Conservation (phyloP, 768 basidiomycete species). For the Clathrus columnatus region DNA sequence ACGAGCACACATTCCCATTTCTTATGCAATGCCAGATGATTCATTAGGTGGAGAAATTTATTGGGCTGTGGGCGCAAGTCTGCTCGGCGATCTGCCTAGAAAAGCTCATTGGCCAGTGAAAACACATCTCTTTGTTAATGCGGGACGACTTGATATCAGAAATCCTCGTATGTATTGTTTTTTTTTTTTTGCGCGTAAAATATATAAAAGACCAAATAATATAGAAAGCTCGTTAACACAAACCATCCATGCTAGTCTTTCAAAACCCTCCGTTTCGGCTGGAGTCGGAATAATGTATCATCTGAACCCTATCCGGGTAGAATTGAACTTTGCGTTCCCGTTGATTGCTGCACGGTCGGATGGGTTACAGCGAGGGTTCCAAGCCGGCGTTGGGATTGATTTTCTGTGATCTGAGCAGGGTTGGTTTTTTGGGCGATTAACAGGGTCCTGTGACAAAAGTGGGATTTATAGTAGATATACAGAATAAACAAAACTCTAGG, state of each 20-base stretch:
- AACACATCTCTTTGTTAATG: slow-evolving; percentile 71
- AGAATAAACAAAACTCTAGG: too few relatives aligned
- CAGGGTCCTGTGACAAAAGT: too few relatives aligned
- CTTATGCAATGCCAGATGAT: slow-evolving; percentile 67
- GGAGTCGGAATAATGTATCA: slow-evolving; percentile 79
- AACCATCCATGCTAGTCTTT: slow-evolving; percentile 33
- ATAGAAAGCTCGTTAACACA: slow-evolving; percentile 23
- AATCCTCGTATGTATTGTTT: slow-evolving; percentile 39
- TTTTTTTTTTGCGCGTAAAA: not conserved
- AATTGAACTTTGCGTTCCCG: slow-evolving; percentile 83
- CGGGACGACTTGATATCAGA: slow-evolving; percentile 60
- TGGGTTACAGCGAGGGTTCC: slow-evolving; percentile 58
- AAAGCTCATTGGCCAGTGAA: slow-evolving; percentile 88
- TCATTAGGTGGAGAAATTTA: slow-evolving; percentile 76
- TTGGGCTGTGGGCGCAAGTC: slow-evolving; percentile 68
- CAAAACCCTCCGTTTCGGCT: slow-evolving; percentile 62
- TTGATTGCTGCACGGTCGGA: slow-evolving; percentile 62
- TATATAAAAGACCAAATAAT: slow-evolving; percentile 14
- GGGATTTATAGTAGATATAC: too few relatives aligned
- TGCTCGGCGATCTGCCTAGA: slow-evolving; percentile 64
- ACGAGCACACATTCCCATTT: not conserved
- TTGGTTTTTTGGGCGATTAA: too few relatives aligned
- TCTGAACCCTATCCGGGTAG: slow-evolving; percentile 76
- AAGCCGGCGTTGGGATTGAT: slow-evolving; percentile 74
- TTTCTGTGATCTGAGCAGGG: slow-evolving; percentile 64